These are phyloP conservation scores for Aspergillus conjunctus DNA, from an alignment of 495 filamentous ascomycete species.

Conservation along the genomic window DNA sequence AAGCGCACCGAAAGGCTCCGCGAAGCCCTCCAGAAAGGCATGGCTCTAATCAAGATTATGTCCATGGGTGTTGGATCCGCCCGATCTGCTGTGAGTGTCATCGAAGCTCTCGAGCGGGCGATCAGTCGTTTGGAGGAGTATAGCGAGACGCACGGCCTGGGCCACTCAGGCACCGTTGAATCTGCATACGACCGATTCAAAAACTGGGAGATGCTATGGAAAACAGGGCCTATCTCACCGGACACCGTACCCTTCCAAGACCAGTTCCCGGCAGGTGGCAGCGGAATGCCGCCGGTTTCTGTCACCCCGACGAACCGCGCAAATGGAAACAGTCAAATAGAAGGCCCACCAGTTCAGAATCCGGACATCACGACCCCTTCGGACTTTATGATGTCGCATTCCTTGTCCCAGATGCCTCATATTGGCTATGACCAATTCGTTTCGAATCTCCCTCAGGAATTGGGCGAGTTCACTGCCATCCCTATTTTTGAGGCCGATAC, in stretches of 20 bases:
- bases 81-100: constrained; percentile 52
- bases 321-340: constrained; percentile 21
- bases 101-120: constrained; percentile 52
- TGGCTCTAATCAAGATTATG: constrained; percentile 55
- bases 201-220: constrained; percentile 57
- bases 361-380: constrained; percentile 30
- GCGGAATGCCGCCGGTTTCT: constrained; percentile 27
- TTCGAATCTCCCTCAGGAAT: constrained; percentile 49
- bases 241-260: constrained; percentile 30
- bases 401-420: constrained; percentile 41
- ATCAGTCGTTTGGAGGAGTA: constrained; percentile 49
- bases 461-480: constrained; percentile 51
- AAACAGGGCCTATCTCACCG: constrained; percentile 48
- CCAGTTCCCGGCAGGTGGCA: constrained; percentile 22
- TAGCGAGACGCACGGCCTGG: constrained; percentile 41
- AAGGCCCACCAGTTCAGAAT: constrained; percentile 29
- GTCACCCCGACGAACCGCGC: constrained; percentile 23
- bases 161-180: constrained; percentile 34
- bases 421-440: constrained; percentile 51
- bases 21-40: constrained; percentile 49
- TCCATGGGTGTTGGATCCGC: constrained; percentile 55
- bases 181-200: constrained; percentile 56
- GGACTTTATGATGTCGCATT: constrained; percentile 36
- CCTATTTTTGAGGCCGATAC: constrained; percentile 48
- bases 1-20: constrained; percentile 51